These are phyloP conservation scores for Monosporascus sp. DNA, from an alignment of 2,329 filamentous ascomycete species.

Conservation along the genomic window DNA sequence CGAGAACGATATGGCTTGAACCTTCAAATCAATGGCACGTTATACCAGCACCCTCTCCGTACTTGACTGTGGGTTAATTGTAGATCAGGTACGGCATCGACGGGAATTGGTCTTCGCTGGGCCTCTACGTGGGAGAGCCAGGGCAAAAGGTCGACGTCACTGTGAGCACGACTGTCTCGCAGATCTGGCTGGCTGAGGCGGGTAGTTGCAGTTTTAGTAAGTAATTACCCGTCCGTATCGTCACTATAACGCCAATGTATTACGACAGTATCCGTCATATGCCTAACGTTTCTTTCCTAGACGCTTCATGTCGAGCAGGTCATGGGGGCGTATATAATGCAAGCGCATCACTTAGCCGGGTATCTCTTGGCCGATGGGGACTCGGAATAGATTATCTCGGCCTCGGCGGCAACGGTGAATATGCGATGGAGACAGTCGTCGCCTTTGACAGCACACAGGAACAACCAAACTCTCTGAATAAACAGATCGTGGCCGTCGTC, in stretches of 20 bases:
- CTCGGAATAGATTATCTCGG: slow-evolving; percentile 56
- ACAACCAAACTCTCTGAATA: slow-evolving; percentile 35
- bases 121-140: slow-evolving; percentile 44
- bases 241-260: background rate
- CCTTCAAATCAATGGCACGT: slow-evolving; percentile 28
- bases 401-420: slow-evolving; percentile 56
- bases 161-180: slow-evolving; percentile 63
- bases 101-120: slow-evolving; percentile 67
- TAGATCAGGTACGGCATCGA: slow-evolving; percentile 38
- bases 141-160: slow-evolving; percentile 49
- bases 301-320: slow-evolving; percentile 46
- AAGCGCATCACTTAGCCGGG: slow-evolving; percentile 51
- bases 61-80: slow-evolving; percentile 14
- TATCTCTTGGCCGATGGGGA: slow-evolving; percentile 52
- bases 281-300: slow-evolving; percentile 23
- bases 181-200: slow-evolving; percentile 63
- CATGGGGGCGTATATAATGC: slow-evolving; percentile 57
- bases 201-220: slow-evolving; percentile 49
- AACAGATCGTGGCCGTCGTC: slow-evolving; percentile 44
- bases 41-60: slow-evolving; percentile 1
- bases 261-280: background rate
- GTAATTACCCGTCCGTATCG: slow-evolving; percentile 14
- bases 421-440: slow-evolving; percentile 50
- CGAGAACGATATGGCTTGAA: slow-evolving; percentile 24
- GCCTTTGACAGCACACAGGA: slow-evolving; percentile 34